Percentiles rank a stretch among this genome's conserved stretches.
Evolutionary conservation across 345 rosid species (phyloP).

Genomic region (Moricandia moricandioides): DNA sequence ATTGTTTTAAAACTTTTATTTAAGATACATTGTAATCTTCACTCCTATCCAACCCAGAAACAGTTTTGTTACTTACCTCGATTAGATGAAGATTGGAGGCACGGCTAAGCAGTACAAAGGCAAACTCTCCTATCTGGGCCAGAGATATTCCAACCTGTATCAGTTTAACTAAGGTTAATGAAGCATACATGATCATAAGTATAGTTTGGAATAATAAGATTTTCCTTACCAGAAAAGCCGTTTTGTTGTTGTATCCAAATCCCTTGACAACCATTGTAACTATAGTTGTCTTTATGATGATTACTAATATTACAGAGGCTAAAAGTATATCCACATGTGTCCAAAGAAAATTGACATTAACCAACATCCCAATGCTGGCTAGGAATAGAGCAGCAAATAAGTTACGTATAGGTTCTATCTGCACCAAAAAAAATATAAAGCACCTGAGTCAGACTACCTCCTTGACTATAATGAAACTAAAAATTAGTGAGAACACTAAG

Average conservation of each 20-base stretch:
- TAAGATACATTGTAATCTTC: neutral
- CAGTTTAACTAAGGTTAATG: neutral
- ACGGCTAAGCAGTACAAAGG: constrained; percentile 88
- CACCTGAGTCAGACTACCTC: no score
- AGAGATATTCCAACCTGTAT: constrained; percentile 50
- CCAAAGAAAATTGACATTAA: no score
- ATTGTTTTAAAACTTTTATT: constrained; percentile 12
- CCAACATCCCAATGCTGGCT: no score
- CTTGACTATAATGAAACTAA: no score
- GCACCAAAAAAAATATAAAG: no score
- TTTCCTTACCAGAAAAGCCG: constrained; percentile 64
- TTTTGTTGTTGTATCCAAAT: constrained; percentile 85
- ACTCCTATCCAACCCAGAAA: neutral
- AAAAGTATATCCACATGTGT: no score
- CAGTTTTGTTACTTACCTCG: constrained; percentile 53
- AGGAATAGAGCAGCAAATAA: no score
- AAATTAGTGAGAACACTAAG: no score
- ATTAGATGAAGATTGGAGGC: constrained; percentile 88
- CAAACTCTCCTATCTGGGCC: constrained; percentile 88
- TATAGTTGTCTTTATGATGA: no score
- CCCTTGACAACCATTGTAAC: constrained; percentile 71
- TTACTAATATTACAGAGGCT: no score
- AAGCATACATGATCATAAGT: neutral
- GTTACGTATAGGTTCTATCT: no score
- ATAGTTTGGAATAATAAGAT: neutral